These are phyloP conservation scores for Claviceps sp. DNA, from an alignment of 2,329 filamentous ascomycete genomes.

Conservation along the genomic window DNA sequence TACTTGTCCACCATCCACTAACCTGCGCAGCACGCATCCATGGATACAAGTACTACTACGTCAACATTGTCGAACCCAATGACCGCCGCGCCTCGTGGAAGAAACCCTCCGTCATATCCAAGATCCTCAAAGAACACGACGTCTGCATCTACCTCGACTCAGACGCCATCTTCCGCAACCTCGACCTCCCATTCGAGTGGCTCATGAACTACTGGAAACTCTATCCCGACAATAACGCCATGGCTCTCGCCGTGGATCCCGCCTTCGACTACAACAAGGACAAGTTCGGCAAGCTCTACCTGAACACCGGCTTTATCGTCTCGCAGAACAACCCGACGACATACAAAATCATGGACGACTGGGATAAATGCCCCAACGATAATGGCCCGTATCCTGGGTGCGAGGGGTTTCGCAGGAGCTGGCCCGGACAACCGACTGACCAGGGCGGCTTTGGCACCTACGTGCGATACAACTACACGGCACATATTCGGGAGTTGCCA, in stretches of 20 bases:
- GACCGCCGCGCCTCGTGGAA: conserved; percentile 34
- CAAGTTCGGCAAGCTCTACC: conserved; percentile 25
- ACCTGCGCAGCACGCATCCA: conserved; percentile 25
- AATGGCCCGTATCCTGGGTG: conserved; percentile 25
- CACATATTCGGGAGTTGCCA: conserved; percentile 26
- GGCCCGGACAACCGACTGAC: conserved; percentile 25
- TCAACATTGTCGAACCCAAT: conserved; percentile 23
- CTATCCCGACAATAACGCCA: conserved; percentile 24
- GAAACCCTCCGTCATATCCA: conserved; percentile 28
- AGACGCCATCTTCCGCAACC: conserved; percentile 29
- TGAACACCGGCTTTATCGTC: conserved; percentile 41
- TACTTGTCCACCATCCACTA: background rate
- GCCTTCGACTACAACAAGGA: conserved; percentile 25
- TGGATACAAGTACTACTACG: conserved; percentile 33
- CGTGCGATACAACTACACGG: conserved; percentile 27
- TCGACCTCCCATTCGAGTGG: conserved; percentile 33
- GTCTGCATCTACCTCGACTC: conserved; percentile 31
- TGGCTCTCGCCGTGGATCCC: conserved; percentile 29
- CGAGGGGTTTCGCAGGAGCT: conserved; percentile 22
- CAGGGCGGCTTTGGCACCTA: conserved; percentile 31
- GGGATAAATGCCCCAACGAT: conserved; percentile 29
- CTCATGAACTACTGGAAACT: conserved; percentile 34
- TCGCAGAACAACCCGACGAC: conserved; percentile 36
- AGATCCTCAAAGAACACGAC: conserved; percentile 29
- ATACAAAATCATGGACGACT: conserved; percentile 34